Evolutionary conservation across 768 basidiomycete genomes (phyloP).

Genomic region (Termitomyces sp.): DNA sequence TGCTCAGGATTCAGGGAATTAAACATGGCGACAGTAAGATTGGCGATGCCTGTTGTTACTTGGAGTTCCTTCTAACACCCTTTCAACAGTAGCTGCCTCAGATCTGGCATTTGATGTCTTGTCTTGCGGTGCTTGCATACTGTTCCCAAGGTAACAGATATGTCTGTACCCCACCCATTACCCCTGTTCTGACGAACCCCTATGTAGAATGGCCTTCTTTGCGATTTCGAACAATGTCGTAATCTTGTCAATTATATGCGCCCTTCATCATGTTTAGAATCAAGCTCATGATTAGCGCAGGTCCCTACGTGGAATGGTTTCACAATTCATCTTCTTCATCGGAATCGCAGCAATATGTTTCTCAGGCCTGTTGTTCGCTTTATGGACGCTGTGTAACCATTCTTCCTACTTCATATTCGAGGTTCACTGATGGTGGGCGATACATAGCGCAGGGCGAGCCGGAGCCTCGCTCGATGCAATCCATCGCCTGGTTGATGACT

Average conservation of each 20-base stretch:
- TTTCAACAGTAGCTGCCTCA: slow-evolving; percentile 40
- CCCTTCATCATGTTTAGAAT: background rate
- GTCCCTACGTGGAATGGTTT: slow-evolving; percentile 78
- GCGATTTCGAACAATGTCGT: slow-evolving; percentile 76
- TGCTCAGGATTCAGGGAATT: slow-evolving; percentile 63
- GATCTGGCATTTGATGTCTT: slow-evolving; percentile 78
- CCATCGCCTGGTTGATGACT: slow-evolving; percentile 80
- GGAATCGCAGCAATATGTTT: slow-evolving; percentile 75
- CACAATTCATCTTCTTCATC: slow-evolving; percentile 77
- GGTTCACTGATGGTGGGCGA: background rate
- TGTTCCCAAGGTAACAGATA: slow-evolving; percentile 68
- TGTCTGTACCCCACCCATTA: background rate
- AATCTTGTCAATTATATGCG: slow-evolving; percentile 51
- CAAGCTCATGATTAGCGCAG: slow-evolving; percentile 30
- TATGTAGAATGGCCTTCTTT: slow-evolving; percentile 75
- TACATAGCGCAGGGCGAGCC: slow-evolving; percentile 22
- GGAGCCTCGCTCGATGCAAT: slow-evolving; percentile 31
- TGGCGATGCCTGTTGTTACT: background rate
- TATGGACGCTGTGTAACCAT: slow-evolving; percentile 40
- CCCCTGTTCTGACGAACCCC: background rate
- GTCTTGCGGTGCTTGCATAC: slow-evolving; percentile 79
- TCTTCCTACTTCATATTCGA: background rate
- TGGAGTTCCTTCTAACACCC: background rate
- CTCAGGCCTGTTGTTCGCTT: slow-evolving; percentile 62
- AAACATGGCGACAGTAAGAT: slow-evolving; percentile 44